phyloP scores from a whole-genome alignment of 2,329 filamentous ascomycete genomes.

The Herpotrichia juniperi region DNA sequence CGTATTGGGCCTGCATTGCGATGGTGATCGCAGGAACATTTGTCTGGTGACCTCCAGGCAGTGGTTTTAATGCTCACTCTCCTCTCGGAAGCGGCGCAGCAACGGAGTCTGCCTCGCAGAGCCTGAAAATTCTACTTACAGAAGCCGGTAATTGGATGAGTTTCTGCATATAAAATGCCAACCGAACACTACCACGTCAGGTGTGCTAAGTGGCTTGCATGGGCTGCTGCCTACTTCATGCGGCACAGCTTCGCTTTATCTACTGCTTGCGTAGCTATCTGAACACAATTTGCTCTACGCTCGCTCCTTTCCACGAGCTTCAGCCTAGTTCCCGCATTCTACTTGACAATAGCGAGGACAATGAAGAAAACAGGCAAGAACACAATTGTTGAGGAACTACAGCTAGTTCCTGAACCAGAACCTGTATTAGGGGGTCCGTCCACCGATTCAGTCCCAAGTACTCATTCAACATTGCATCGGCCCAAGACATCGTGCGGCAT shows the following conservation, averaged over 20 bases:
- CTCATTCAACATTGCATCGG: slow-evolving; percentile 6
- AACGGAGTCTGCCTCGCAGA: not conserved
- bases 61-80: no score
- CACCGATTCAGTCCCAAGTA: slow-evolving; percentile 7
- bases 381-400: not conserved
- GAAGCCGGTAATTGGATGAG: not conserved
- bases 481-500: slow-evolving; percentile 14
- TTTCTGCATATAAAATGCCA: not conserved
- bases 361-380: no score
- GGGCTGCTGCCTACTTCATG: not conserved
- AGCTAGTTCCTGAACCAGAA: not conserved
- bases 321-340: not conserved
- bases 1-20: no score
- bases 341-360: not conserved
- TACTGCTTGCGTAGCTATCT: not conserved
- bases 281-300: not conserved
- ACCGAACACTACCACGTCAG: not conserved
- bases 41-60: no score
- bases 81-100: no score
- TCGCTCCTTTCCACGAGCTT: not conserved
- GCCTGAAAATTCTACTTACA: not conserved
- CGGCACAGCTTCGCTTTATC: not conserved
- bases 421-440: slow-evolving; percentile 2
- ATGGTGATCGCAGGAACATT: no score
- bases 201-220: not conserved